Conservation (phyloP, 805 yeast species). For the Kazachstania martiniae region DNA sequence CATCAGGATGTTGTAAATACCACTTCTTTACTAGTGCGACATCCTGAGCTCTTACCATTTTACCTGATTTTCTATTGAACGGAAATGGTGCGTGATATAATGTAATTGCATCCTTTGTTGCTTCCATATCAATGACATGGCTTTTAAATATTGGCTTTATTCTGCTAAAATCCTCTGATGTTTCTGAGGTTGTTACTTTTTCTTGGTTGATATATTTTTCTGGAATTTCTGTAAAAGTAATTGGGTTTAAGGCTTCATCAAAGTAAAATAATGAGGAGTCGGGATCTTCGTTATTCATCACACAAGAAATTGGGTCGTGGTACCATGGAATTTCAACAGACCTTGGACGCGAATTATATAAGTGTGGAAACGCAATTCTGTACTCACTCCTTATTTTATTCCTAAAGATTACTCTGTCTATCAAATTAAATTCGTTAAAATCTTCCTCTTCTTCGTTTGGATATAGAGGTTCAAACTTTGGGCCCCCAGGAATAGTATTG, state of each 20-base stretch:
- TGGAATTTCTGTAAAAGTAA: constrained; percentile 24
- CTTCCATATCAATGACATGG: constrained; percentile 35
- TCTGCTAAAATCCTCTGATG: constrained; percentile 34
- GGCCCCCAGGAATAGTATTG: constrained; percentile 87
- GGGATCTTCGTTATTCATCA: constrained; percentile 34
- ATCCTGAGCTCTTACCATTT: constrained; percentile 75
- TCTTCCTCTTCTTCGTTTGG: constrained; percentile 65
- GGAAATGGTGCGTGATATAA: constrained; percentile 83
- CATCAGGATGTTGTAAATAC: constrained; percentile 62
- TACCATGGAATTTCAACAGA: constrained; percentile 54
- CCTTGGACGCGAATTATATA: constrained; percentile 70
- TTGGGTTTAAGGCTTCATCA: constrained; percentile 46
- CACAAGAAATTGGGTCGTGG: constrained; percentile 49
- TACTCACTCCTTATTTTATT: constrained; percentile 71
- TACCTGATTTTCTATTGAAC: constrained; percentile 64
- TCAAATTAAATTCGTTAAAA: constrained; percentile 79
- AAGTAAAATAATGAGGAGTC: constrained; percentile 47
- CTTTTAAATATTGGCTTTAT: constrained; percentile 44
- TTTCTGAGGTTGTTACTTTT: constrained; percentile 12
- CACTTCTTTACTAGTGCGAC: constrained; percentile 75
- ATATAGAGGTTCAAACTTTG: constrained; percentile 81
- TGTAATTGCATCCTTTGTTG: constrained; percentile 46
- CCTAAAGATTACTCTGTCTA: constrained; percentile 79
- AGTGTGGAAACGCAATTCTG: constrained; percentile 73
- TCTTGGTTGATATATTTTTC: constrained; percentile 4